These are phyloP conservation scores for Nannizziopsis barbatae DNA, from an alignment of 2,329 filamentous ascomycete genomes.

Conservation along the genomic window DNA sequence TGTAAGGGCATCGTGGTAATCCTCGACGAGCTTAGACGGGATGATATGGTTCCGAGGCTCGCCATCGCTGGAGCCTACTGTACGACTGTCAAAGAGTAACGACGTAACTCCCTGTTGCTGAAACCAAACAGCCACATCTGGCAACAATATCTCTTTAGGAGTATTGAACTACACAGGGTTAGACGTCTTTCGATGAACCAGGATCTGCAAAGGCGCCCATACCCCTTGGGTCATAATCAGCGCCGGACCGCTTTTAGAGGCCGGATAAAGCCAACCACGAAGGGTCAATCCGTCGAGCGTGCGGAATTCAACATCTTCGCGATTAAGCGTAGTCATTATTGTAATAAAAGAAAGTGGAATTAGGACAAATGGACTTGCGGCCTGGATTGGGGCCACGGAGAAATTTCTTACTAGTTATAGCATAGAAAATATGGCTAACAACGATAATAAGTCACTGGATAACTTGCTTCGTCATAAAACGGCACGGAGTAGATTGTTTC, in stretches of 20 bases:
- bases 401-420: too few relatives aligned
- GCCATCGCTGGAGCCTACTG: constrained; percentile 24
- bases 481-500: too few relatives aligned
- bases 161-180: constrained; percentile 19
- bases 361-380: too few relatives aligned
- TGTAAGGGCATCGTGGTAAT: constrained; percentile 29
- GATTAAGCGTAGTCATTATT: not conserved
- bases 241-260: constrained; percentile 12
- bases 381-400: too few relatives aligned
- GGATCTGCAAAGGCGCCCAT: constrained; percentile 8
- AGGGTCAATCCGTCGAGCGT: constrained; percentile 33
- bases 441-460: too few relatives aligned
- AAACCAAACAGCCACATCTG: constrained; percentile 15
- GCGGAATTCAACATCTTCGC: constrained; percentile 29
- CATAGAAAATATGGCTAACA: too few relatives aligned
- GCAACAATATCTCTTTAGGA: constrained; percentile 21
- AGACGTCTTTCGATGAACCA: constrained; percentile 4
- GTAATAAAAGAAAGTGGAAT: not conserved
- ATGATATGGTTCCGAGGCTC: constrained; percentile 24
- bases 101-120: constrained; percentile 15
- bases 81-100: constrained; percentile 25
- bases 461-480: too few relatives aligned
- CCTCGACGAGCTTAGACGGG: constrained; percentile 23
- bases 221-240: constrained; percentile 12
- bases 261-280: constrained; percentile 29